Evolutionary conservation across 2,329 filamentous ascomycete species (phyloP).

Genomic region (Colletotrichum tofieldiae): DNA sequence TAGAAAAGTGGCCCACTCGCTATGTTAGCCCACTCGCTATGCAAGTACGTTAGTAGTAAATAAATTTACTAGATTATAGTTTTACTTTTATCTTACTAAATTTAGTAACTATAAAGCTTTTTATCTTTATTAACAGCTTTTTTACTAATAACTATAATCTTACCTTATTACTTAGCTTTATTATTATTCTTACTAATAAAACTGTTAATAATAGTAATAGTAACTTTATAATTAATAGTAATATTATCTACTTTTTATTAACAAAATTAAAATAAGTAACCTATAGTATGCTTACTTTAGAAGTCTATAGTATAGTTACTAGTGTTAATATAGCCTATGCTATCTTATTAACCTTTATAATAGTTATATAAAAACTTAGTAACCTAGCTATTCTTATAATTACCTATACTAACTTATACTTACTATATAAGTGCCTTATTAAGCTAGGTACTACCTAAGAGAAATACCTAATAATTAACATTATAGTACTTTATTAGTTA

Average conservation of each 20-base stretch:
- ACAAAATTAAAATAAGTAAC: conserved; percentile 5
- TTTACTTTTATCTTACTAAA: accelerated
- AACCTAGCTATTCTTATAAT: too few species aligned
- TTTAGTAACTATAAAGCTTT: not conserved
- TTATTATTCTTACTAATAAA: not conserved
- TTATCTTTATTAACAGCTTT: not conserved
- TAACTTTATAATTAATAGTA: not conserved
- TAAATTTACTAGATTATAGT: not conserved
- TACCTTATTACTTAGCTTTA: not conserved
- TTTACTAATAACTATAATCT: conserved; percentile 1
- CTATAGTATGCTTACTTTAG: not conserved
- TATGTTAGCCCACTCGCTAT: too few species aligned
- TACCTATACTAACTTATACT: too few species aligned
- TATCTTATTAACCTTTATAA: too few species aligned
- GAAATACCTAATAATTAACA: too few species aligned
- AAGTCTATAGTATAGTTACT: conserved; percentile 10
- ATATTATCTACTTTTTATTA: not conserved
- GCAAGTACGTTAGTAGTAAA: too few species aligned
- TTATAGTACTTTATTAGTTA: too few species aligned
- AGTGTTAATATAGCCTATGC: too few species aligned
- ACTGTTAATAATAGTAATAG: accelerated
- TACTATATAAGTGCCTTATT: too few species aligned
- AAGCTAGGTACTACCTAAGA: too few species aligned
- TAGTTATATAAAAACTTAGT: too few species aligned
- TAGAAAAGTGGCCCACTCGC: too few species aligned